Conservation (phyloP, 2,329 filamentous ascomycete species). For the Trichoderma polysporum region DNA sequence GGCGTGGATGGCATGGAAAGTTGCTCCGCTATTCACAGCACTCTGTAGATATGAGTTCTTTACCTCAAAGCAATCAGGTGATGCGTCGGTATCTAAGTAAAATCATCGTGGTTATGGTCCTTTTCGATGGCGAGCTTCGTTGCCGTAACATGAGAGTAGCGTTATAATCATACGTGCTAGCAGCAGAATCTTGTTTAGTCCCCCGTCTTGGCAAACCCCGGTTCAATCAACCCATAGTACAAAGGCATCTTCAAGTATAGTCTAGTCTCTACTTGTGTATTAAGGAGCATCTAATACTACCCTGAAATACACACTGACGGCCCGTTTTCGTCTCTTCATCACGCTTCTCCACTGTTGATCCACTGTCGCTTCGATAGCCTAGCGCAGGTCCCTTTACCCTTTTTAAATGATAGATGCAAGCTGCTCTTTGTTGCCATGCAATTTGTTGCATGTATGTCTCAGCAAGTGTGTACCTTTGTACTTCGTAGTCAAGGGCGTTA, state of each 20-base stretch:
- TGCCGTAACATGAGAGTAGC: background rate
- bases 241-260: too few species aligned
- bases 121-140: background rate
- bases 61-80: background rate
- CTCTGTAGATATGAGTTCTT: background rate
- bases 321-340: background rate
- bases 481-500: background rate
- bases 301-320: background rate
- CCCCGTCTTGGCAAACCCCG: background rate
- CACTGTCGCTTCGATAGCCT: slow-evolving; percentile 10
- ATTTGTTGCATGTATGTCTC: background rate
- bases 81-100: background rate
- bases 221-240: background rate
- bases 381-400: background rate
- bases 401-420: background rate
- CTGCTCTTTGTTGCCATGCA: background rate
- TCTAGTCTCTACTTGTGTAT: too few species aligned
- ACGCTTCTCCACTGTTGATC: background rate
- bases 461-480: too few species aligned
- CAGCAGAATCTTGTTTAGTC: background rate
- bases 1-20: background rate
- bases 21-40: background rate
- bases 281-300: too few species aligned
- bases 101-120: background rate
- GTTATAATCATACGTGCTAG: background rate